phyloP scores from a whole-genome alignment of 768 basidiomycete species.

The Boletus patriciae region DNA sequence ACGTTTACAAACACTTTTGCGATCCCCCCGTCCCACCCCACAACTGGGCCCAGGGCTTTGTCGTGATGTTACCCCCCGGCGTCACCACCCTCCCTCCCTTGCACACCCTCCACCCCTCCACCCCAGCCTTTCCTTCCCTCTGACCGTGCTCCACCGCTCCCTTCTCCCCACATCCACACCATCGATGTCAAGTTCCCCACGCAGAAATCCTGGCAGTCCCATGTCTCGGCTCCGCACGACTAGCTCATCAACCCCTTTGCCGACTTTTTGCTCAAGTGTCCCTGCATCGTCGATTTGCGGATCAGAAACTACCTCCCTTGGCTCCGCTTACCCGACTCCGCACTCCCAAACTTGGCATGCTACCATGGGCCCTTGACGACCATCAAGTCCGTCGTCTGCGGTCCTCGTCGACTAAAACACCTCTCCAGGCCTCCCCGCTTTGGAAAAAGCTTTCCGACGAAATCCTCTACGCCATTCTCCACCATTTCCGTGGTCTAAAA shows the following conservation, averaged over 20 bases:
- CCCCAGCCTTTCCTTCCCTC: conserved; percentile 5
- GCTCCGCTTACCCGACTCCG: conserved; percentile 19
- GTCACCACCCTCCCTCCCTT: conserved; percentile 5
- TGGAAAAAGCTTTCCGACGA: conserved; percentile 38
- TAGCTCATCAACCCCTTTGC: conserved; percentile 28
- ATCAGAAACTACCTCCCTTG: conserved; percentile 32
- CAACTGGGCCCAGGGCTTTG: conserved; percentile 18
- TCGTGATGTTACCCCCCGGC: conserved; percentile 8
- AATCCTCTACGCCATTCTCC: conserved; percentile 42
- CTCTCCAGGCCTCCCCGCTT: conserved; percentile 23
- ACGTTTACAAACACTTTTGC: conserved; percentile 36
- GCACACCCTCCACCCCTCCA: conserved; percentile 6
- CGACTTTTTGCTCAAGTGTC: conserved; percentile 27
- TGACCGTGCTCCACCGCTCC: conserved; percentile 17
- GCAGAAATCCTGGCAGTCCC: conserved; percentile 32
- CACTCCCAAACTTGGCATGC: conserved; percentile 20
- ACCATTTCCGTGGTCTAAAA: conserved; percentile 38
- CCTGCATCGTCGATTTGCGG: conserved; percentile 18
- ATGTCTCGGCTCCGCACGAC: conserved; percentile 28
- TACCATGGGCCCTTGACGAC: conserved; percentile 32
- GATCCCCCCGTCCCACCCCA: conserved; percentile 2
- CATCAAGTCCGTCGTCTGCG: conserved; percentile 26
- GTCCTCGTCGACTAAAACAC: conserved; percentile 18
- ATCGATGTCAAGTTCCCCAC: conserved; percentile 33
- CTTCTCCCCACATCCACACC: conserved; percentile 28